Conservation (phyloP, 1,139 yeast genomes). For the Saccharomyces pastorianus region DNA sequence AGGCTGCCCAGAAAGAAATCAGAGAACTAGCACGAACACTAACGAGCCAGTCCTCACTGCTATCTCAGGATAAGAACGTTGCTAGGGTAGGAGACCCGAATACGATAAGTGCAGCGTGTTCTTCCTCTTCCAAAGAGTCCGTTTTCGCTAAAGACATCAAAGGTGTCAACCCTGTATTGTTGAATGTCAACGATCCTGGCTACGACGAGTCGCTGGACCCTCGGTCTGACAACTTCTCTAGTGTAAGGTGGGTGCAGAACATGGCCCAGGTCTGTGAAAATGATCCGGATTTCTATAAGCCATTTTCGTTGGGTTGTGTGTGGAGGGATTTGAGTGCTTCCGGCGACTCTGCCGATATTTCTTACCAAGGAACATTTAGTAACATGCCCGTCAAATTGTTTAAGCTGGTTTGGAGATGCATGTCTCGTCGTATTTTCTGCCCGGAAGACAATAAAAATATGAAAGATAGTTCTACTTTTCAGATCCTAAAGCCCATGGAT, state of each 20-base stretch:
- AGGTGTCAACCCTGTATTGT: slow-evolving; percentile 5
- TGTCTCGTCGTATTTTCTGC: slow-evolving; percentile 14
- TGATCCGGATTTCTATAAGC: slow-evolving; percentile 56
- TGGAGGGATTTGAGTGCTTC: slow-evolving; percentile 58
- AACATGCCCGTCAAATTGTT: slow-evolving; percentile 36
- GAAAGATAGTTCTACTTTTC: slow-evolving; percentile 33
- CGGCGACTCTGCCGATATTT: slow-evolving; percentile 68
- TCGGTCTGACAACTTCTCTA: slow-evolving; percentile 42
- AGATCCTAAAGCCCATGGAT: slow-evolving; percentile 55
- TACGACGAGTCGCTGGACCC: slow-evolving; percentile 45
- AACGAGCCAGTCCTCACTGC: not conserved
- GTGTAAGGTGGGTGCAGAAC: slow-evolving; percentile 64
- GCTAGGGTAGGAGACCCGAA: not conserved
- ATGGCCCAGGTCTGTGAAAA: slow-evolving; percentile 45
- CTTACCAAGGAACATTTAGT: slow-evolving; percentile 62
- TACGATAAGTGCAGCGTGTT: not conserved
- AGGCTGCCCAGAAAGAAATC: slow-evolving; percentile 9
- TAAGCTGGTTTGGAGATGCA: slow-evolving; percentile 16
- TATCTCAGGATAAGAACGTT: not conserved
- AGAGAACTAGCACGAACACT: slow-evolving; percentile 11
- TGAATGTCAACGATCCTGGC: slow-evolving; percentile 12
- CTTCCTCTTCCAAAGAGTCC: not conserved
- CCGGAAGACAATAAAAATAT: slow-evolving; percentile 14
- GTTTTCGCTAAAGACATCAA: not conserved
- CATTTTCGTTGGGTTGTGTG: slow-evolving; percentile 53